phyloP scores from a whole-genome alignment of 2,329 filamentous ascomycete species.

The Cytospora leucostoma region DNA sequence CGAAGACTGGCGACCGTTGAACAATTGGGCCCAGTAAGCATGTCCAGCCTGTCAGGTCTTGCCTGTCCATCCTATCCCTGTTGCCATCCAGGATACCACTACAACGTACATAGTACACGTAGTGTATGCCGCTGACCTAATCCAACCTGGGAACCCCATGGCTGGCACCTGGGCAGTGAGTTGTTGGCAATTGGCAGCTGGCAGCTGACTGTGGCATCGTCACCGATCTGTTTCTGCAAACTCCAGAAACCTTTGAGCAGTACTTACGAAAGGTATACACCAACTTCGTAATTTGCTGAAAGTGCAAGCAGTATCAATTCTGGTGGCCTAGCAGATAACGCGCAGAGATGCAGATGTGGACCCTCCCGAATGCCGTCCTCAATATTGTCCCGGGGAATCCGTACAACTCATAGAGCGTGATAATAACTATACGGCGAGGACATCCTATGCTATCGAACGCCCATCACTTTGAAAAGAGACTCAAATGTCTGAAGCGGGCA shows the following conservation, averaged over 20 bases:
- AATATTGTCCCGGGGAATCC: not conserved
- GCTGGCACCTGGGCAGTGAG: too few relatives aligned
- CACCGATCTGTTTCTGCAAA: not conserved
- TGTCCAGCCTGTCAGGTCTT: not conserved
- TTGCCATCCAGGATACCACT: not conserved
- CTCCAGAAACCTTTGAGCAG: not conserved
- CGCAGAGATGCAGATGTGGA: not conserved
- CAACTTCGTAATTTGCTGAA: not conserved
- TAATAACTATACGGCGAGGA: not conserved
- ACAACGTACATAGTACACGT: not conserved
- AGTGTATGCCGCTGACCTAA: not conserved
- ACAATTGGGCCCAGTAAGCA: not conserved
- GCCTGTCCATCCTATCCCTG: not conserved
- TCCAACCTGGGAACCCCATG: not conserved
- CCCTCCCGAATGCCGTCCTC: not conserved
- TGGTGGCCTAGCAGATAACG: not conserved
- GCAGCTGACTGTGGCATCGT: not conserved
- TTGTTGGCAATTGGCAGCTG: too few relatives aligned
- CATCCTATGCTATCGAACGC: not conserved
- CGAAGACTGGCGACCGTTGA: not conserved
- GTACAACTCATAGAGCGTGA: not conserved
- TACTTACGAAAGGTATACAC: not conserved
- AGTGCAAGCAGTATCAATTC: not conserved
- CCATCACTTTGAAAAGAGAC: not conserved
- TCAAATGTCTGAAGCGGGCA: not conserved